phyloP scores from a whole-genome alignment of 164 flowering plant species.

The Dillenia suffruticosa region DNA sequence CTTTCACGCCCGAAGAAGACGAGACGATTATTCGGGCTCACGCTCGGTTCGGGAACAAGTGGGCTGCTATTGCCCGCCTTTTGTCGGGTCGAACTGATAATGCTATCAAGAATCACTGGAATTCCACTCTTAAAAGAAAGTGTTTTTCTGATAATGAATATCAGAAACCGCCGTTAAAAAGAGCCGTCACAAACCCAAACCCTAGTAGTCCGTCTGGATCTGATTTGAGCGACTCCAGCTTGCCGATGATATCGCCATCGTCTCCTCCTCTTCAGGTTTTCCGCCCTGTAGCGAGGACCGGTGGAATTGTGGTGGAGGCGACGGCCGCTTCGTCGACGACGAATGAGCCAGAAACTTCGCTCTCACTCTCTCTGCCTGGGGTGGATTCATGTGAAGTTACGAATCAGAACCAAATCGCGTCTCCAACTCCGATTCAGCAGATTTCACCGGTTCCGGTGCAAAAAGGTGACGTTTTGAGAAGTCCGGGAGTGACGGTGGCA shows the following conservation, averaged over 20 bases:
- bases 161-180: slow-evolving; percentile 35
- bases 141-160: slow-evolving; percentile 25
- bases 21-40: slow-evolving; percentile 56
- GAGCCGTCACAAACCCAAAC: slow-evolving; percentile 34
- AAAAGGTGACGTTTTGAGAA: not conserved
- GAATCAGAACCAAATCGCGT: slow-evolving; percentile 19
- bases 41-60: slow-evolving; percentile 63
- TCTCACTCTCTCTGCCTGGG: slow-evolving; percentile 67
- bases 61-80: slow-evolving; percentile 88
- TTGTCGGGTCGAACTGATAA: slow-evolving; percentile 82
- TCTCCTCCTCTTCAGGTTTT: slow-evolving; percentile 23
- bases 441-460: not conserved
- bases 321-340: slow-evolving; percentile 16
- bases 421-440: slow-evolving; percentile 6
- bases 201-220: slow-evolving; percentile 60
- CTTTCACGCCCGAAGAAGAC: slow-evolving; percentile 63
- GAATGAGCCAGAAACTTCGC: slow-evolving; percentile 50
- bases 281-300: slow-evolving; percentile 42
- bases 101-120: slow-evolving; percentile 90
- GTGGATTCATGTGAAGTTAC: slow-evolving; percentile 31
- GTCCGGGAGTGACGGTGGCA: slow-evolving; percentile 2
- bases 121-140: slow-evolving; percentile 75
- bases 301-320: slow-evolving; percentile 23
- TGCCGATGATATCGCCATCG: slow-evolving; percentile 22
- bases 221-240: slow-evolving; percentile 45